phyloP scores from a whole-genome alignment of 106 monocot species.

The Dioscorea zingiberensis region DNA sequence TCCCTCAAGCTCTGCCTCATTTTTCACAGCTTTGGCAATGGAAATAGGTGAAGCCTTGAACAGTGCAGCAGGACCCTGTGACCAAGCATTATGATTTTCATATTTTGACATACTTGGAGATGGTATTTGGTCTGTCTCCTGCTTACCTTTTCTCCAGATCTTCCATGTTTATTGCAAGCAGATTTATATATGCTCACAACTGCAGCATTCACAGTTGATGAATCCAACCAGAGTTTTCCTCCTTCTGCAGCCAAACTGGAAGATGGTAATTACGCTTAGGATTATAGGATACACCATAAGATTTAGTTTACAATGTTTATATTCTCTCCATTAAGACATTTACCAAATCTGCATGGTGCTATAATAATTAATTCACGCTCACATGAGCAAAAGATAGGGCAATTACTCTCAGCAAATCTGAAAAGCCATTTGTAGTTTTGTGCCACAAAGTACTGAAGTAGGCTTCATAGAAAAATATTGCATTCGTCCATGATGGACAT shows the following conservation, averaged over 20 bases:
- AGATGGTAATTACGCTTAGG: not conserved
- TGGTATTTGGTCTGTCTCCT: constrained; percentile 4
- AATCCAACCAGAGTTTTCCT: constrained; percentile 65
- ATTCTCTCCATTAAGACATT: too few relatives aligned
- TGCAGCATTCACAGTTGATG: constrained; percentile 84
- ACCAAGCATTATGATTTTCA: constrained; percentile 4
- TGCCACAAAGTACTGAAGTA: too few relatives aligned
- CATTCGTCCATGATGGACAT: too few relatives aligned
- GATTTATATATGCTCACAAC: constrained; percentile 64
- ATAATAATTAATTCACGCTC: too few relatives aligned
- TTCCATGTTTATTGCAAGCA: constrained; percentile 43
- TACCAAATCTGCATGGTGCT: too few relatives aligned
- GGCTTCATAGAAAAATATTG: too few relatives aligned
- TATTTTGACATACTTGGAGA: constrained; percentile 5
- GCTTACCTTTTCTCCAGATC: constrained; percentile 13
- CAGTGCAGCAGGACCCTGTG: constrained; percentile 24
- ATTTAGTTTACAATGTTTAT: too few relatives aligned
- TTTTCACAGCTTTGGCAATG: constrained; percentile 79
- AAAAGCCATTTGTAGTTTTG: too few relatives aligned
- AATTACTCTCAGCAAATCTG: too few relatives aligned
- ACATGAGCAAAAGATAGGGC: too few relatives aligned
- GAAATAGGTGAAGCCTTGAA: constrained; percentile 63
- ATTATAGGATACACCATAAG: too few relatives aligned
- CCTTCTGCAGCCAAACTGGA: constrained; percentile 61
- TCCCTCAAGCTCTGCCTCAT: constrained; percentile 76